Evolutionary conservation across 306 rosid genomes (phyloP).

Genomic region (Sicyos edulis): DNA sequence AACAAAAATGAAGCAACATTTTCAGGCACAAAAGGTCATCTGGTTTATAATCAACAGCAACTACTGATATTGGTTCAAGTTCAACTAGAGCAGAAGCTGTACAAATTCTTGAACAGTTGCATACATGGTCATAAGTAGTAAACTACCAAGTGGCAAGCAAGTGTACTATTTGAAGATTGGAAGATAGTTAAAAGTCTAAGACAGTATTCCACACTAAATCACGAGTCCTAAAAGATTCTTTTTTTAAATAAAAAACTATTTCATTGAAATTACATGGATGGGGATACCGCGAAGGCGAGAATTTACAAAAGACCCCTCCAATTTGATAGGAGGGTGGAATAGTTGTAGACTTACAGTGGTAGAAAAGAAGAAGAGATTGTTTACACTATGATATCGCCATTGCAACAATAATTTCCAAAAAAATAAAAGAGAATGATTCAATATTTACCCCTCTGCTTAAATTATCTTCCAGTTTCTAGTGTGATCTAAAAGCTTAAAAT

Average conservation of each 20-base stretch:
- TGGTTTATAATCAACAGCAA: background rate
- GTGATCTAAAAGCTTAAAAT: constrained; percentile 8
- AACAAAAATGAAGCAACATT: background rate
- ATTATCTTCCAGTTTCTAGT: background rate
- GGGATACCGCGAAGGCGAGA: no score
- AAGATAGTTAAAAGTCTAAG: background rate
- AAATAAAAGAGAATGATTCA: background rate
- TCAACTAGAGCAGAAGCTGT: background rate
- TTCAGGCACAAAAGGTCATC: background rate
- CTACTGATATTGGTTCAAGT: background rate
- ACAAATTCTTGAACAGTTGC: background rate
- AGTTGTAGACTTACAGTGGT: no score
- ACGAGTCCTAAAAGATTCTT: background rate
- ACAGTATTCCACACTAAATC: background rate
- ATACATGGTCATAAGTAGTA: background rate
- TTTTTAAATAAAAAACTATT: no score
- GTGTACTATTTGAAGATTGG: background rate
- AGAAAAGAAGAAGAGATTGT: no score
- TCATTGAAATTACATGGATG: no score
- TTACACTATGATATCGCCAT: no score
- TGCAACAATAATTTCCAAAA: no score
- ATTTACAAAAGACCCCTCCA: no score
- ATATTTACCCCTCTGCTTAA: background rate
- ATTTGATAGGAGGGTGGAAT: no score
- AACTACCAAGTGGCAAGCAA: background rate